phyloP scores from a whole-genome alignment of 305 asterid genomes.

The Fraxinus nigra region DNA sequence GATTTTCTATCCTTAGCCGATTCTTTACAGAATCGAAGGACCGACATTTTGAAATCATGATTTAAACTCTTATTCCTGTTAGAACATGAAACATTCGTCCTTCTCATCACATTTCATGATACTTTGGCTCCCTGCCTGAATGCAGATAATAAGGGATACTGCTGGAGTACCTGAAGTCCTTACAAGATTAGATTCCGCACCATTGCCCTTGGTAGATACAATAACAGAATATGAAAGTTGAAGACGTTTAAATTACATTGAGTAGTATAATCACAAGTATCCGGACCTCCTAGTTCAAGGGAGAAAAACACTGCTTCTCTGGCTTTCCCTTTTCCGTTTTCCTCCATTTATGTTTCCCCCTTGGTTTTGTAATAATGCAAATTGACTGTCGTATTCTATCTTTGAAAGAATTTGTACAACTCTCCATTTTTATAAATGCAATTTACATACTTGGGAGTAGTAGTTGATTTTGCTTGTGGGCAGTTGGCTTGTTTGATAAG shows the following conservation, averaged over 20 bases:
- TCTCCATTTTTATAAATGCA: neutral
- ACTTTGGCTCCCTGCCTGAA: neutral
- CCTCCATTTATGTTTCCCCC: neutral
- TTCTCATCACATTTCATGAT: neutral
- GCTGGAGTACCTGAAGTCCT: slow-evolving; percentile 90
- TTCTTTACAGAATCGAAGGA: neutral
- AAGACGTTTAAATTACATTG: slow-evolving; percentile 17
- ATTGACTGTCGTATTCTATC: neutral
- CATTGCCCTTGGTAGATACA: slow-evolving; percentile 45
- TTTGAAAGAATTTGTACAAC: neutral
- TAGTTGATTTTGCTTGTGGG: neutral
- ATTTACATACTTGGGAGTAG: neutral
- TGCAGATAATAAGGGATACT: slow-evolving; percentile 77
- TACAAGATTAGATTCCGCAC: slow-evolving; percentile 72
- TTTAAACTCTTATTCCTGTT: neutral
- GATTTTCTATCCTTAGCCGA: neutral
- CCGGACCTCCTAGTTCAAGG: neutral
- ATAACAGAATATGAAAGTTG: slow-evolving; percentile 63
- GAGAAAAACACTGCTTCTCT: neutral
- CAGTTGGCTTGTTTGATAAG: neutral
- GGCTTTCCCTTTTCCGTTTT: neutral
- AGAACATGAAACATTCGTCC: neutral
- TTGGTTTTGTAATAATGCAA: neutral
- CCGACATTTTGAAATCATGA: neutral
- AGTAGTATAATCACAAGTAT: neutral